A percentile compares a stretch with the other conserved stretches of the same genome.
These are phyloP conservation scores for Ceratocystis alfenasii DNA, from an alignment of 2,329 filamentous ascomycete genomes.

Conservation along the genomic window DNA sequence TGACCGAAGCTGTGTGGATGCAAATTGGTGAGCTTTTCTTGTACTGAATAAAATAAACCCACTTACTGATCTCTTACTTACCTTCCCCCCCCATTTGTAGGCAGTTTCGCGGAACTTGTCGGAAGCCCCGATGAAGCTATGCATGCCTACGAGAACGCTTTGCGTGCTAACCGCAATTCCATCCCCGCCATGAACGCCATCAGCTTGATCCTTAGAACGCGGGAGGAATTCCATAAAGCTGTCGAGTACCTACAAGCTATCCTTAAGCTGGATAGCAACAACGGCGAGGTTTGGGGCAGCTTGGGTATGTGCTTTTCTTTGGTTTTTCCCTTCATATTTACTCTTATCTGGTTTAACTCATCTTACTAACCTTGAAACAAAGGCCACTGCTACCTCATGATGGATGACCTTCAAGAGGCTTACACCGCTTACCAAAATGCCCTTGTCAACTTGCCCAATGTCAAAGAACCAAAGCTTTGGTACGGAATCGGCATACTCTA, in stretches of 20 bases:
- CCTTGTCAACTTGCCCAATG: constrained; percentile 75
- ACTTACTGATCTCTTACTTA: neutral
- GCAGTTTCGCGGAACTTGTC: constrained; percentile 74
- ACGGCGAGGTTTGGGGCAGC: constrained; percentile 94
- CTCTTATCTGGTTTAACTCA: neutral
- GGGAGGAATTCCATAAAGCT: constrained; percentile 87
- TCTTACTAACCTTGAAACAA: constrained; percentile 17
- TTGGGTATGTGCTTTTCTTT: constrained; percentile 50
- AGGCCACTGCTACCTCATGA: constrained; percentile 99
- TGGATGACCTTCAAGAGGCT: constrained; percentile 92
- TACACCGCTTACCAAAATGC: constrained; percentile 96
- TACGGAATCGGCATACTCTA: constrained; percentile 98
- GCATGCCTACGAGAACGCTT: constrained; percentile 77
- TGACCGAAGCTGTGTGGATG: constrained; percentile 86
- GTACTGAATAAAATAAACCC: constrained; percentile 21
- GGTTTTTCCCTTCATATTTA: constrained; percentile 33
- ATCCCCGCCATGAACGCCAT: constrained; percentile 89
- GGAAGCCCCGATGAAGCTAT: constrained; percentile 82
- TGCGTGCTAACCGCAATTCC: constrained; percentile 78
- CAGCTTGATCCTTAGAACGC: constrained; percentile 76
- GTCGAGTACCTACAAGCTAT: constrained; percentile 89
- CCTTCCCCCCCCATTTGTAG: constrained; percentile 35
- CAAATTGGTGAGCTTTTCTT: constrained; percentile 60
- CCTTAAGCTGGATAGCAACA: constrained; percentile 73
- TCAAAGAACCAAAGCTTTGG: constrained; percentile 88